Conservation (phyloP, 2,329 filamentous ascomycete species). For the Penicillium sp. region DNA sequence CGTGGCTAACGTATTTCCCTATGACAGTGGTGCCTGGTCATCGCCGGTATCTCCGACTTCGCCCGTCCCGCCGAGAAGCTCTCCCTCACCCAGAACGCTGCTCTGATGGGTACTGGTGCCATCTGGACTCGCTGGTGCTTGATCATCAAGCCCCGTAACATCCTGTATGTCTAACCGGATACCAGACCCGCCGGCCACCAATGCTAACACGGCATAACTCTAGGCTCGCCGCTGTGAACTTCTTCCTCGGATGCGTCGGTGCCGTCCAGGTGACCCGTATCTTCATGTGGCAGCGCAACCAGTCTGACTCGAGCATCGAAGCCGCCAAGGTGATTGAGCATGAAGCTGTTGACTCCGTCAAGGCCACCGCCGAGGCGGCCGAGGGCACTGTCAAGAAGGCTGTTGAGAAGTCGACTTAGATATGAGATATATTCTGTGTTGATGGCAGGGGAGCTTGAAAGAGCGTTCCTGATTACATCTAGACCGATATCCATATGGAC, state of each 20-base stretch:
- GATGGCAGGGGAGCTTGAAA: slow-evolving; percentile 2
- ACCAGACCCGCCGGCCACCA: neutral
- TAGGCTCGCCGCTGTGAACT: slow-evolving; percentile 92
- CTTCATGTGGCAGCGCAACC: slow-evolving; percentile 55
- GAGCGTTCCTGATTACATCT: slow-evolving; percentile 3
- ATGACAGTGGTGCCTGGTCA: slow-evolving; percentile 78
- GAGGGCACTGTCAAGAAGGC: slow-evolving; percentile 36
- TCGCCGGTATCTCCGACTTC: slow-evolving; percentile 90
- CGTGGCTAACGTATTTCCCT: slow-evolving; percentile 5
- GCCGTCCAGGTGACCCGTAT: slow-evolving; percentile 79
- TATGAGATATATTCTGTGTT: neutral
- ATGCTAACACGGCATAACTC: slow-evolving; percentile 7
- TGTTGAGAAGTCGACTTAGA: slow-evolving; percentile 21
- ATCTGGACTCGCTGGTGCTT: slow-evolving; percentile 99
- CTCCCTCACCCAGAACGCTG: slow-evolving; percentile 86
- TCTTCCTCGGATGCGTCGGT: slow-evolving; percentile 90
- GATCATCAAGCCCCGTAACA: slow-evolving; percentile 90
- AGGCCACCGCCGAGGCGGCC: slow-evolving; percentile 29
- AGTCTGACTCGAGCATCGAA: slow-evolving; percentile 49
- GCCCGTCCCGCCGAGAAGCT: slow-evolving; percentile 87
- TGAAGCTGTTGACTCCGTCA: slow-evolving; percentile 35
- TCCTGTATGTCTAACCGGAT: slow-evolving; percentile 61
- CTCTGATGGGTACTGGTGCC: slow-evolving; percentile 82
- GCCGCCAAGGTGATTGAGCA: slow-evolving; percentile 39
- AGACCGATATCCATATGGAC: slow-evolving; percentile 11